Conservation (phyloP, 2,329 filamentous ascomycete species). For the Penicillium sp. region DNA sequence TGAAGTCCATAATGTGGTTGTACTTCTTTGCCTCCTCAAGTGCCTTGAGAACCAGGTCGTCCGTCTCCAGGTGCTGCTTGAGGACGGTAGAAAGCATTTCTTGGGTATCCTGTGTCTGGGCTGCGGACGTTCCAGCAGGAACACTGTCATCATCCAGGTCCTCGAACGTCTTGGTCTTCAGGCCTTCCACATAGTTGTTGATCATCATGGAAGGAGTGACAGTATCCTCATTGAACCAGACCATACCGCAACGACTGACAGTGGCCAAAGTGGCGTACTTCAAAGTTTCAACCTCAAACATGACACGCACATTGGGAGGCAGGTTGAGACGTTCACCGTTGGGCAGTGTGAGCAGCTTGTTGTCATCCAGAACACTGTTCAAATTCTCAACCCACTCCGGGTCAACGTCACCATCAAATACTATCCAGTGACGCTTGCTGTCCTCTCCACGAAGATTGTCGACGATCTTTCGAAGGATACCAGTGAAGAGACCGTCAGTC, state of each 20-base stretch:
- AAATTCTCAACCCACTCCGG: slow-evolving; percentile 99
- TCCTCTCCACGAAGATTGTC: slow-evolving; percentile 98
- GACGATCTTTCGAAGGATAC: slow-evolving; percentile 96
- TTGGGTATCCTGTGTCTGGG: slow-evolving; percentile 80
- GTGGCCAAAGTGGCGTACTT: slow-evolving; percentile 98
- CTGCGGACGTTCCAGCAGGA: slow-evolving; percentile 73
- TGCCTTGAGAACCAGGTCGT: slow-evolving; percentile 79
- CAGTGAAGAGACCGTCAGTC: slow-evolving; percentile 98
- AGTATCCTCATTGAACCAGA: slow-evolving; percentile 99
- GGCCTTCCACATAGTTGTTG: slow-evolving; percentile 82
- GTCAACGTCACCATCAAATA: slow-evolving; percentile 98
- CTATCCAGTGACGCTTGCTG: slow-evolving; percentile 96
- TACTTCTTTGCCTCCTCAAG: slow-evolving; percentile 77
- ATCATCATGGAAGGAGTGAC: slow-evolving; percentile 94
- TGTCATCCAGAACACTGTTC: slow-evolving; percentile 99
- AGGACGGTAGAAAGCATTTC: slow-evolving; percentile 79
- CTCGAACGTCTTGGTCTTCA: slow-evolving; percentile 85
- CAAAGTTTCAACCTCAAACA: slow-evolving; percentile 98
- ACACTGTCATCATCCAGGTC: slow-evolving; percentile 93
- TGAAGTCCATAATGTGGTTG: slow-evolving; percentile 99
- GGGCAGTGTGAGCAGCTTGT: slow-evolving; percentile 94
- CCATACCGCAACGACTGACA: slow-evolving; percentile 99
- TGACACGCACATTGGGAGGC: slow-evolving; percentile 93
- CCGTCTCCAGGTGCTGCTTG: slow-evolving; percentile 73
- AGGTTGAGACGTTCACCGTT: slow-evolving; percentile 98